These are phyloP conservation scores for Pichia gijzeniarum DNA, from an alignment of 805 yeast genomes.

Conservation along the genomic window DNA sequence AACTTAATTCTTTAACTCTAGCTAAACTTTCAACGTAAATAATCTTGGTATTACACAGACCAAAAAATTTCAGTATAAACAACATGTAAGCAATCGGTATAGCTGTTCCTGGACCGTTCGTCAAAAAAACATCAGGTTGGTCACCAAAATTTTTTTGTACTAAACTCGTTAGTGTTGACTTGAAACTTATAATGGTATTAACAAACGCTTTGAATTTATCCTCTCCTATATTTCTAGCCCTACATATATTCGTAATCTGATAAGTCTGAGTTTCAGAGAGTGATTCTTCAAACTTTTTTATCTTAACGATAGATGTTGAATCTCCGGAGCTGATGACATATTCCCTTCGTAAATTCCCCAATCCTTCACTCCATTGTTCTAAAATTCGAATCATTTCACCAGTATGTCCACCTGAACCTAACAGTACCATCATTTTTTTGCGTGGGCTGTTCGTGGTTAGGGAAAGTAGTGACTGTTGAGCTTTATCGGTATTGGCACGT, in stretches of 20 bases:
- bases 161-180: constrained; percentile 16
- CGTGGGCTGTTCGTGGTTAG: neutral
- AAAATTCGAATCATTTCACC: constrained; percentile 87
- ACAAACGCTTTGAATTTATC: constrained; percentile 25
- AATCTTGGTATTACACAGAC: constrained; percentile 46
- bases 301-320: constrained; percentile 37
- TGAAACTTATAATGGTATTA: constrained; percentile 31
- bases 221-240: constrained; percentile 36
- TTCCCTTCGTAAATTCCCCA: constrained; percentile 20
- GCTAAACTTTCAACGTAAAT: constrained; percentile 86
- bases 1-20: constrained; percentile 65
- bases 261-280: constrained; percentile 18
- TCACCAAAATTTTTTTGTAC: constrained; percentile 2
- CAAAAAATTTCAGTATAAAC: constrained; percentile 44
- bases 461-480: neutral
- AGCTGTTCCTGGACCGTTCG: constrained; percentile 81
- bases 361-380: constrained; percentile 27
- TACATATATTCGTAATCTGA: constrained; percentile 24
- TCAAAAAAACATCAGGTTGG: constrained; percentile 31
- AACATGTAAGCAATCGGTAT: constrained; percentile 60
- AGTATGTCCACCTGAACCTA: constrained; percentile 96
- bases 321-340: constrained; percentile 41
- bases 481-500: neutral
- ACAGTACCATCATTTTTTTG: constrained; percentile 43
- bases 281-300: constrained; percentile 32